Evolutionary conservation across 768 basidiomycete genomes (phyloP).

Genomic region (Suillus spraguei): DNA sequence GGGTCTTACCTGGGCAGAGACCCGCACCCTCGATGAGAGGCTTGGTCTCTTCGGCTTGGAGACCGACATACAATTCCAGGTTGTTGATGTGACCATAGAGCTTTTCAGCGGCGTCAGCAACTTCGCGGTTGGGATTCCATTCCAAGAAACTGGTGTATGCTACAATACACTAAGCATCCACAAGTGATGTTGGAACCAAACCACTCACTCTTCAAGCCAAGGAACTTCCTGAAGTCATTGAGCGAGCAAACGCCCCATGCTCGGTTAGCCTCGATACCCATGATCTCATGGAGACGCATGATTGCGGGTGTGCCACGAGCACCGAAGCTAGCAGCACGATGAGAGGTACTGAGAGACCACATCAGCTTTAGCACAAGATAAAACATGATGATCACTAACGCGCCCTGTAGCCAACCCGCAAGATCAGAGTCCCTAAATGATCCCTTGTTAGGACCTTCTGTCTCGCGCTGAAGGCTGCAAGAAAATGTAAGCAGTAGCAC

Average conservation of each 20-base stretch:
- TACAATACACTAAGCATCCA: constrained; percentile 27
- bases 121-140: constrained; percentile 76
- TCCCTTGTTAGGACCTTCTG: constrained; percentile 38
- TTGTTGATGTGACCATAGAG: constrained; percentile 77
- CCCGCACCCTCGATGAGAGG: constrained; percentile 78
- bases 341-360: constrained; percentile 53
- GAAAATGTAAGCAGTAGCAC: constrained; percentile 11
- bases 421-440: constrained; percentile 72
- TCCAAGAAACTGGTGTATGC: constrained; percentile 73
- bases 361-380: constrained; percentile 7
- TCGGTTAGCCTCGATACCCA: constrained; percentile 81
- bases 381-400: constrained; percentile 46
- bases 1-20: constrained; percentile 69
- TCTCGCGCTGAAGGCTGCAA: constrained; percentile 59
- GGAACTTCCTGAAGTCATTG: constrained; percentile 84
- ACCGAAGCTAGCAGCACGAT: constrained; percentile 72
- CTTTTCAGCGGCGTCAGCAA: constrained; percentile 73
- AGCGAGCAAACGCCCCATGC: constrained; percentile 81
- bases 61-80: constrained; percentile 79
- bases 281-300: constrained; percentile 79
- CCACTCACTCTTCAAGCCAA: constrained; percentile 71
- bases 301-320: constrained; percentile 76
- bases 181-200: background rate
- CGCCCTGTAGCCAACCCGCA: constrained; percentile 63
- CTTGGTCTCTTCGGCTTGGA: constrained; percentile 80